These are phyloP conservation scores for Lactuca saligna DNA, from an alignment of 129 eudicot species.

Conservation along the genomic window DNA sequence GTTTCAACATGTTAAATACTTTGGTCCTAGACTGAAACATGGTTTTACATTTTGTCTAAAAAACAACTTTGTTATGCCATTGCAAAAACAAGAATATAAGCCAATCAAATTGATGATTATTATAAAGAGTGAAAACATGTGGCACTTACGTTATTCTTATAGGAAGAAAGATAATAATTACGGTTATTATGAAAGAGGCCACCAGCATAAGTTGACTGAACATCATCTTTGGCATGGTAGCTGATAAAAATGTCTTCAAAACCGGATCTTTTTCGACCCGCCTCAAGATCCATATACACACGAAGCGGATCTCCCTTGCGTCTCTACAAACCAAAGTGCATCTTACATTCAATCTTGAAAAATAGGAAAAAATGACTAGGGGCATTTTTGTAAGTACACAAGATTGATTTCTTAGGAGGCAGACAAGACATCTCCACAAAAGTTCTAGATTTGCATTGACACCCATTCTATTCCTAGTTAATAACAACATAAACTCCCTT, in stretches of 20 bases:
- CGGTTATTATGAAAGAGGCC: conserved; percentile 91
- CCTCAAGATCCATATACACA: conserved; percentile 98
- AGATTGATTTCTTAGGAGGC: conserved; percentile 1
- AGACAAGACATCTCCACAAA: background rate
- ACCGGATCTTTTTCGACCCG: conserved; percentile 91
- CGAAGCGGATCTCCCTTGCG: conserved; percentile 83
- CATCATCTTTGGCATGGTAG: conserved; percentile 96
- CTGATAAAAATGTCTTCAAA: conserved; percentile 82
- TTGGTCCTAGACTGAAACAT: background rate
- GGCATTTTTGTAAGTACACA: background rate
- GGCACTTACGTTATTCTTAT: conserved; percentile 69
- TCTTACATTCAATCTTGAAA: background rate
- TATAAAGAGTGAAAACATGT: conserved; percentile 11
- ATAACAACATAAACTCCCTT: background rate
- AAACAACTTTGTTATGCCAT: background rate
- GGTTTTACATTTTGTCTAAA: background rate
- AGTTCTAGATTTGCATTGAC: conserved; percentile 10
- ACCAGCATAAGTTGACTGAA: conserved; percentile 98
- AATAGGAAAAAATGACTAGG: conserved; percentile 4
- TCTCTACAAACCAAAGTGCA: conserved; percentile 49
- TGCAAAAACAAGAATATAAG: background rate
- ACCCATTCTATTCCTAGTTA: background rate
- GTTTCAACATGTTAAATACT: background rate
- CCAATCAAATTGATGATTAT: background rate
- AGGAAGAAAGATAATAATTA: conserved; percentile 69